Base-by-base conservation (phyloP, 306 rosid genomes). In the Rubus idaeus region DNA sequence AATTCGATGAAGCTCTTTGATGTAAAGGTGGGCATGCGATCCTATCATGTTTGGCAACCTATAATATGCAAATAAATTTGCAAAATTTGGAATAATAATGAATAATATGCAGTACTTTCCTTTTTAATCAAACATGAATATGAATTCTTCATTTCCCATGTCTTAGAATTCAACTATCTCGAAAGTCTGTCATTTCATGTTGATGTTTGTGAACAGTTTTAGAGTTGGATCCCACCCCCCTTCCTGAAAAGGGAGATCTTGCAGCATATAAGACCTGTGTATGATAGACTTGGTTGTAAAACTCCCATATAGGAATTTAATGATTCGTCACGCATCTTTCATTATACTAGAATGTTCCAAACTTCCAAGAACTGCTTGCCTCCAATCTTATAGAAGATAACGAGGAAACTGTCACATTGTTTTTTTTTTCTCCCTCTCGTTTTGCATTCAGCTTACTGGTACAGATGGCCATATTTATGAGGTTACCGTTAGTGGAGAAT, bases 111-210 rank as follows among this genome's bases (percentile, higher is more conserved):
- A 6, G 4, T 14, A 55, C 17, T 55, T 21, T 17, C 18, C 18
- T 10, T n/a, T 23, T 42, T 5, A 17, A 26, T 44, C 55, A 58
- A 23, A 58, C 44, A 57, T 57, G 57, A 45, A 60, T 45, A 12
- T 14, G 42, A 44, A 47, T 10, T 17, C 20, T 37, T 42, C 55
- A 58, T 23, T 46, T 17, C 26, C 30, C 10, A 18, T 39, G 44
- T 53, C 76, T 5, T 21, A 55, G 41, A 73, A 73, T 56, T 56
- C 37, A 73, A 73, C 21, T 10, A n/a, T 53, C 37, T 53, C 40
- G 1, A 41, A 55, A 41, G 13, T 21, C 42, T 13, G 56, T 17
- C 26, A 74, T 44, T 44, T 57, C 56, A 60, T 57, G 8, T 44
- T 44, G 68, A 55, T 44, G 30, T 42, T 9, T 58, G 55, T 42